Evolutionary conservation across 2,329 filamentous ascomycete genomes (phyloP).

Genomic region (Rasamsonia emersonii): DNA sequence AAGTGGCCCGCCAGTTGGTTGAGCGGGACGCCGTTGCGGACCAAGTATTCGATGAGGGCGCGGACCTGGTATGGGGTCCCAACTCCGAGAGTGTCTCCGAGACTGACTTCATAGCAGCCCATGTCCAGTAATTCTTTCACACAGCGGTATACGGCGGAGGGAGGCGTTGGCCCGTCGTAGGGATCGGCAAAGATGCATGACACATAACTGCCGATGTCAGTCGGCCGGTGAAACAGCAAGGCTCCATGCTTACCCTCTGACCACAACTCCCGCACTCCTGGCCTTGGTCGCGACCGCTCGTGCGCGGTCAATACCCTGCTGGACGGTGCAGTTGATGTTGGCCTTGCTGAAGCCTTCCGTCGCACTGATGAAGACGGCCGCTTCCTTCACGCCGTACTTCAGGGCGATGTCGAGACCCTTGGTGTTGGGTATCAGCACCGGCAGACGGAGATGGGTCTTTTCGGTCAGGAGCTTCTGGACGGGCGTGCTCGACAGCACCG

Average conservation of each 20-base stretch:
- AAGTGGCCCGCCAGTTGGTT: constrained; percentile 75
- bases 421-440: constrained; percentile 34
- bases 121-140: constrained; percentile 63
- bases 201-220: constrained; percentile 21
- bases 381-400: constrained; percentile 24
- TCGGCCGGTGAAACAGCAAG: too few species aligned
- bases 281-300: constrained; percentile 24
- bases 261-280: constrained; percentile 16
- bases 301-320: constrained; percentile 28
- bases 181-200: constrained; percentile 38
- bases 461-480: constrained; percentile 46
- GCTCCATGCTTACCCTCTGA: constrained; percentile 30
- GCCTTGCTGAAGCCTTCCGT: constrained; percentile 35
- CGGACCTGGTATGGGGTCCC: constrained; percentile 49
- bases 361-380: constrained; percentile 35
- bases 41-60: constrained; percentile 24
- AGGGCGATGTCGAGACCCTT: constrained; percentile 51
- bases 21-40: constrained; percentile 49
- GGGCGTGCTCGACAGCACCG: constrained; percentile 11
- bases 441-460: constrained; percentile 16
- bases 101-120: constrained; percentile 82
- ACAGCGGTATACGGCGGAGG: constrained; percentile 41
- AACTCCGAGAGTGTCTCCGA: constrained; percentile 87
- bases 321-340: constrained; percentile 35
- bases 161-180: constrained; percentile 46